Conservation (phyloP, 1,284 basidiomycete genomes). For the Leccinum pachyderme region DNA sequence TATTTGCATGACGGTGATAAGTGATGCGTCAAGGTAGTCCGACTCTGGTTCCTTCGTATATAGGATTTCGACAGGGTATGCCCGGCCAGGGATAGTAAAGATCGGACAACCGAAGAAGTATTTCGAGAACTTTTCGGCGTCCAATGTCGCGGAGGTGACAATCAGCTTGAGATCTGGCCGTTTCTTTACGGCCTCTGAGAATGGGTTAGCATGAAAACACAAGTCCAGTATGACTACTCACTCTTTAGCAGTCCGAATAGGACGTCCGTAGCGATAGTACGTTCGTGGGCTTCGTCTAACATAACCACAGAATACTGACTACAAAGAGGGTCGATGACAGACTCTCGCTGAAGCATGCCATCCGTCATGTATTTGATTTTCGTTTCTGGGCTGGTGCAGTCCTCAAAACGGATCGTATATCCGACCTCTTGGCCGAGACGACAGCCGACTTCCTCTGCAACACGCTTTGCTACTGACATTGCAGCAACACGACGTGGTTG, state of each 20-base stretch:
- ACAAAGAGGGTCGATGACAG: conserved; percentile 92
- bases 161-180: conserved; percentile 96
- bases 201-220: conserved; percentile 19
- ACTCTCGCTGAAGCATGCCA: conserved; percentile 98
- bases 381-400: conserved; percentile 96
- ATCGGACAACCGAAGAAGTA: conserved; percentile 99
- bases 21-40: conserved; percentile 97
- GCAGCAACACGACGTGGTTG: conserved; percentile 98
- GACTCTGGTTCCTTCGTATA: conserved; percentile 98
- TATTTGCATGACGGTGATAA: conserved; percentile 99
- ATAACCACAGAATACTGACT: conserved; percentile 94
- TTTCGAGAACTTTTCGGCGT: conserved; percentile 98
- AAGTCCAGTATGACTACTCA: conserved; percentile 41
- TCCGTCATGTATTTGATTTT: conserved; percentile 99
- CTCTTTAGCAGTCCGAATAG: conserved; percentile 96
- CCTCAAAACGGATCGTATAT: conserved; percentile 99
- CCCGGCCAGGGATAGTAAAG: conserved; percentile 99
- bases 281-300: conserved; percentile 98
- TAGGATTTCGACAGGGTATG: conserved; percentile 96
- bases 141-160: conserved; percentile 97
- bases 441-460: conserved; percentile 97
- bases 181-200: conserved; percentile 86
- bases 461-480: conserved; percentile 99
- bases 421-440: conserved; percentile 96
- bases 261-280: conserved; percentile 97